These are phyloP conservation scores for Fomitopsis betulina DNA, from an alignment of 1,284 basidiomycete genomes.

Conservation along the genomic window DNA sequence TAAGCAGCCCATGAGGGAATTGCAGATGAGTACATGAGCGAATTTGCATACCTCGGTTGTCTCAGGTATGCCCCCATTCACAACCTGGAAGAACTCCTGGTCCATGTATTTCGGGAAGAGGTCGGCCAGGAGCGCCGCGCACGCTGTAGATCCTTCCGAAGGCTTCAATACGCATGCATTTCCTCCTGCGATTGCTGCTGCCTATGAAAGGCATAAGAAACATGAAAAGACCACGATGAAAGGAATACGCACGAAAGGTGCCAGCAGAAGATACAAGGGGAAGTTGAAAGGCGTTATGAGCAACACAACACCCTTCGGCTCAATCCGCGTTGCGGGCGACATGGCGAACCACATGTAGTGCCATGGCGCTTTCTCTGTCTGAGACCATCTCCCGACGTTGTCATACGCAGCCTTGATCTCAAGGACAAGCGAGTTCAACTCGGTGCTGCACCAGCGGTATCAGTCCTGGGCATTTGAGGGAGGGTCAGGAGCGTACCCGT, in stretches of 20 bases:
- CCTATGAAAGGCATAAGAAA: neutral
- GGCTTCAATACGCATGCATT: slow-evolving; percentile 74
- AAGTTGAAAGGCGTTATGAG: slow-evolving; percentile 65
- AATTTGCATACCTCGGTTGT: slow-evolving; percentile 51
- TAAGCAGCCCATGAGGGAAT: neutral
- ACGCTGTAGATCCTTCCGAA: slow-evolving; percentile 67
- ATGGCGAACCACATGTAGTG: slow-evolving; percentile 49
- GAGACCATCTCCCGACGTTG: slow-evolving; percentile 75
- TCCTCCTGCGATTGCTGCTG: slow-evolving; percentile 76
- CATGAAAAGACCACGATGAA: too few species aligned
- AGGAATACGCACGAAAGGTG: slow-evolving; percentile 38
- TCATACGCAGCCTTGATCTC: slow-evolving; percentile 65
- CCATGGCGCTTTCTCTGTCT: slow-evolving; percentile 58
- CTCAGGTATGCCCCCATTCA: slow-evolving; percentile 73
- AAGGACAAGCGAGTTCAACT: slow-evolving; percentile 45
- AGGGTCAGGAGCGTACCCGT: neutral
- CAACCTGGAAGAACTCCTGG: slow-evolving; percentile 59
- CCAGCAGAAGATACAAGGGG: slow-evolving; percentile 45
- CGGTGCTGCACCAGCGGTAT: slow-evolving; percentile 19
- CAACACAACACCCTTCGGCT: slow-evolving; percentile 72
- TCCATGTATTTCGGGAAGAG: slow-evolving; percentile 83
- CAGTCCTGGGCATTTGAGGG: too few species aligned
- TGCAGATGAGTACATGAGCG: neutral
- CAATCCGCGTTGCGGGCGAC: slow-evolving; percentile 65
- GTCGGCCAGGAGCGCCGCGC: slow-evolving; percentile 65